A percentile compares a stretch with the other conserved stretches of the same genome.
Evolutionary conservation across 2,329 filamentous ascomycete genomes (phyloP).

Genomic region (Aspergillus sp.): DNA sequence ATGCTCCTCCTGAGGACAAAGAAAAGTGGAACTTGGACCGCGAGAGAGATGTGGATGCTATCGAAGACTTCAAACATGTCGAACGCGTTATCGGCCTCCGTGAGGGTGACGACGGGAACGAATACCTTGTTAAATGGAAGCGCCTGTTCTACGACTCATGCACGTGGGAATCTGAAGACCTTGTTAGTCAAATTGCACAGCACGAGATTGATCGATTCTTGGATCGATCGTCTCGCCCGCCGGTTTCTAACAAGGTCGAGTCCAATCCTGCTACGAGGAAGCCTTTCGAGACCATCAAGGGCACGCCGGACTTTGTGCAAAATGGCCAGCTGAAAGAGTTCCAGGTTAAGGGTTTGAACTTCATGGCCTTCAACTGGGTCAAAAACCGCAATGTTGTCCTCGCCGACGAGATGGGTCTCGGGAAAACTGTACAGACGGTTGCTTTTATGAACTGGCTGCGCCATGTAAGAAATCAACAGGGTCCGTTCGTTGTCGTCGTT

Average conservation of each 20-base stretch:
- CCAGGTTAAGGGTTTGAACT: slow-evolving; percentile 89
- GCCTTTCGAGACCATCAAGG: slow-evolving; percentile 60
- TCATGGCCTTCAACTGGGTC: slow-evolving; percentile 92
- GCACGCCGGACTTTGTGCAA: slow-evolving; percentile 77
- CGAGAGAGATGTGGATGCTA: slow-evolving; percentile 78
- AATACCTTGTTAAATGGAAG: slow-evolving; percentile 97
- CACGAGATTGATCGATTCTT: slow-evolving; percentile 85
- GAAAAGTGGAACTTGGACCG: slow-evolving; percentile 94
- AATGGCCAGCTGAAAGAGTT: slow-evolving; percentile 82
- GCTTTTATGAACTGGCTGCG: slow-evolving; percentile 95
- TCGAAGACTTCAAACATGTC: slow-evolving; percentile 83
- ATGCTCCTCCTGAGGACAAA: slow-evolving; percentile 71
- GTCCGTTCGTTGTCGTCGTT: slow-evolving; percentile 93
- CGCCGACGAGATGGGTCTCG: slow-evolving; percentile 96
- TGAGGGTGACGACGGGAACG: slow-evolving; percentile 66
- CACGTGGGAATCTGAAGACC: slow-evolving; percentile 77
- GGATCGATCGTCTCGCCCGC: slow-evolving; percentile 70
- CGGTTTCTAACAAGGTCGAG: slow-evolving; percentile 70
- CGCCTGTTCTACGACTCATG: slow-evolving; percentile 85
- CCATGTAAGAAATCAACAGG: slow-evolving; percentile 80
- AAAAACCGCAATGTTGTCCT: slow-evolving; percentile 91
- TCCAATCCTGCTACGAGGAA: slow-evolving; percentile 65
- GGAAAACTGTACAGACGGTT: slow-evolving; percentile 96
- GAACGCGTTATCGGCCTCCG: slow-evolving; percentile 83
- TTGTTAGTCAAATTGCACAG: slow-evolving; percentile 71